phyloP scores from a whole-genome alignment of 106 monocot genomes.

The Phalaenopsis aphrodite region DNA sequence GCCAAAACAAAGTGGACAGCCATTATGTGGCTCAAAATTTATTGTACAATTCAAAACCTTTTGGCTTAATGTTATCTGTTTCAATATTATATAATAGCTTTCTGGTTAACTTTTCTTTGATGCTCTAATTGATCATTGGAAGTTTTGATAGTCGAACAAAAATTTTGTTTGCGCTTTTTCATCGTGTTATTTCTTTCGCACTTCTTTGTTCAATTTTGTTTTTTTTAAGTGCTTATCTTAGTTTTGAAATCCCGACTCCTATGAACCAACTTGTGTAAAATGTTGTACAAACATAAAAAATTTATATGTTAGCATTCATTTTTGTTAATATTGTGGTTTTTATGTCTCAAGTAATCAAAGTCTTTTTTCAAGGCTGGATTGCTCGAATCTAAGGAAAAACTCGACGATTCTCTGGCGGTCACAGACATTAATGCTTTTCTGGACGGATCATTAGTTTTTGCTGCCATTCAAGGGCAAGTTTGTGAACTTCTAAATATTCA shows the following conservation, averaged over 20 bases:
- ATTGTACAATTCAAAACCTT: not conserved
- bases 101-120: not conserved
- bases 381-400: constrained; percentile 19
- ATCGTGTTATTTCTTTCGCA: not conserved
- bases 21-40: not conserved
- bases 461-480: constrained; percentile 59
- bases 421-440: constrained; percentile 53
- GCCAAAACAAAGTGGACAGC: not conserved
- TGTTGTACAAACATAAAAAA: not conserved
- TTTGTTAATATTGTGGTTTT: not conserved
- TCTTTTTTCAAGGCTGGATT: constrained; percentile 38
- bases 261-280: not conserved
- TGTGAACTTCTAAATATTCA: not conserved
- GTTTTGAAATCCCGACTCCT: not conserved
- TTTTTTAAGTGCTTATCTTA: not conserved
- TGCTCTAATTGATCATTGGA: not conserved
- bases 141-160: not conserved
- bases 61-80: not conserved
- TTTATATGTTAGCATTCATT: not conserved
- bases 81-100: not conserved
- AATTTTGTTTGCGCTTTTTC: not conserved
- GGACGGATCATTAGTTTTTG: constrained; percentile 62
- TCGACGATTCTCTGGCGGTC: constrained; percentile 29
- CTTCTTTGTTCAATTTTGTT: not conserved
- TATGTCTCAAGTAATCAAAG: not conserved